phyloP scores from a whole-genome alignment of 2,329 filamentous ascomycete species.

The Fusarium phyllophilum region DNA sequence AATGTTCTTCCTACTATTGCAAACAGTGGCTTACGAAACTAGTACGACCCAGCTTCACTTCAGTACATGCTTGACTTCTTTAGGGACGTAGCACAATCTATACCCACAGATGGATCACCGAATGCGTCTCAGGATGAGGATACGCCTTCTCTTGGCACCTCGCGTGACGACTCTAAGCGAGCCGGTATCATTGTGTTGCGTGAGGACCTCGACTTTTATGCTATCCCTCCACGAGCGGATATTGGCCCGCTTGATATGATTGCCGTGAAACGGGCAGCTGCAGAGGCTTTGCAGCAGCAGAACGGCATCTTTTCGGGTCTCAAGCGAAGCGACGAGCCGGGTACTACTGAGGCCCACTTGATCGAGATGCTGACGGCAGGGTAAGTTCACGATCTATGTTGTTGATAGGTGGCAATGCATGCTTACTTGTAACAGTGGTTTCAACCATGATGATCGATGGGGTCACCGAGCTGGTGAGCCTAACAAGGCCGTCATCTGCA shows the following conservation, averaged over 20 bases:
- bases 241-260: conserved; percentile 93
- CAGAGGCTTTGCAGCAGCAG: conserved; percentile 85
- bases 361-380: conserved; percentile 99
- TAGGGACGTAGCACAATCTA: conserved; percentile 94
- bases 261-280: conserved; percentile 92
- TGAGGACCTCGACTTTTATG: conserved; percentile 98
- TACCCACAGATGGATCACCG: conserved; percentile 78
- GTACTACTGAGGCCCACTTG: conserved; percentile 96
- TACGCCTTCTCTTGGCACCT: conserved; percentile 72
- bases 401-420: background rate
- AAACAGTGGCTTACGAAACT: conserved; percentile 36
- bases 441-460: conserved; percentile 95
- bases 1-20: background rate
- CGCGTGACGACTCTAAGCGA: conserved; percentile 83
- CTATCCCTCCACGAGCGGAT: conserved; percentile 85
- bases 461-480: conserved; percentile 97
- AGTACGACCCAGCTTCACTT: conserved; percentile 97
- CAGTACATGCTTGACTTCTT: conserved; percentile 99
- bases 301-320: conserved; percentile 96
- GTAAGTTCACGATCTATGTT: conserved; percentile 63
- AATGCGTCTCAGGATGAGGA: conserved; percentile 72
- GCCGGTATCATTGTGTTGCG: conserved; percentile 97
- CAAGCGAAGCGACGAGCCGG: conserved; percentile 93
- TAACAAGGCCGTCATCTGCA: conserved; percentile 98
- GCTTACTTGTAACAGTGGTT: conserved; percentile 72